Evolutionary conservation across 495 filamentous ascomycete species (phyloP).

Genomic region (Sabuloglossum arenarium): DNA sequence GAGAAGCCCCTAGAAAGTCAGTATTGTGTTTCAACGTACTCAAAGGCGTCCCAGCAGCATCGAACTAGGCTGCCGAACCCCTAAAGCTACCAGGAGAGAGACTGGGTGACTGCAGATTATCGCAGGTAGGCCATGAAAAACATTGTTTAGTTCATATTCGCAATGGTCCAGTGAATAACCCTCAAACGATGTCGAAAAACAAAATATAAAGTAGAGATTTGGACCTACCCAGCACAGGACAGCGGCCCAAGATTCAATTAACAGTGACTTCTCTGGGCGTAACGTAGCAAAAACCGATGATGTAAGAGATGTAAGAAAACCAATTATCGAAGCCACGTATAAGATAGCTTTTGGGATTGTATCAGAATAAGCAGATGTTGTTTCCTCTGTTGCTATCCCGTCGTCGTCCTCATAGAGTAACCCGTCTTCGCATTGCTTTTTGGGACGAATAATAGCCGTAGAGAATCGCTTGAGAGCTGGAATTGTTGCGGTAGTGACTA

Average conservation of each 20-base stretch:
- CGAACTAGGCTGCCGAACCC: background rate
- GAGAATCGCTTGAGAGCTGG: background rate
- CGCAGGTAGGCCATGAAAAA: constrained; percentile 12
- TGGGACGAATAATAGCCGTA: background rate
- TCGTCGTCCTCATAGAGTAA: constrained; percentile 39
- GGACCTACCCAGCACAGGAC: background rate
- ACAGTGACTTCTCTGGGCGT: background rate
- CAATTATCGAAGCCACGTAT: constrained; percentile 22
- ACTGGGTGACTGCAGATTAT: background rate
- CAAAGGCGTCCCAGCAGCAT: background rate
- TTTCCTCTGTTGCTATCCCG: constrained; percentile 35
- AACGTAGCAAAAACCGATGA: constrained; percentile 22
- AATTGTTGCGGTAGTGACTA: background rate
- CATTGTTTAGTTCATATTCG: background rate
- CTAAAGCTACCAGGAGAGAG: background rate
- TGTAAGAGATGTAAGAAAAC: constrained; percentile 23
- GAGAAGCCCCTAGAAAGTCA: constrained; percentile 3
- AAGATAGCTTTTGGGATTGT: constrained; percentile 26
- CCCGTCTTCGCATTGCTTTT: background rate
- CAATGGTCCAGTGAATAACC: background rate
- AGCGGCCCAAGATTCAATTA: background rate
- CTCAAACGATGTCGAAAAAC: too few relatives aligned
- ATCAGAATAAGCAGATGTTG: constrained; percentile 29
- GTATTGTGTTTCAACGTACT: constrained; percentile 24
- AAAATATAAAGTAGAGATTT: background rate